Base-by-base conservation (phyloP, 2,329 filamentous ascomycete genomes). In the Metarhizium robertsii region DNA sequence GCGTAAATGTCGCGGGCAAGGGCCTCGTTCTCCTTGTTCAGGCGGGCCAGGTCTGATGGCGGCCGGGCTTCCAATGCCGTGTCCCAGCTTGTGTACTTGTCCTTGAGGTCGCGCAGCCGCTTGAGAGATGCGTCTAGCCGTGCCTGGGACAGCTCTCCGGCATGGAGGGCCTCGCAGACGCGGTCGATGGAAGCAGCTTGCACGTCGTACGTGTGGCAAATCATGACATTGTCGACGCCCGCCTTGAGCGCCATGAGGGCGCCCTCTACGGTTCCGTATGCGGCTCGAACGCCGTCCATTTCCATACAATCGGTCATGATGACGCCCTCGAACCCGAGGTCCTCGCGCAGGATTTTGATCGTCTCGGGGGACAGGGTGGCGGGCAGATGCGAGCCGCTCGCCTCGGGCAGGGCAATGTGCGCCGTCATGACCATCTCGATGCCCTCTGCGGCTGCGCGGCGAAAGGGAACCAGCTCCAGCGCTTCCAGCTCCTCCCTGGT, bases 341-440 rank as follows among this genome's bases (percentile, higher is more conserved):
- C 62, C 14, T 61, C 46, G 45, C 62, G 58, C 14, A 65, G 52
- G 14, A 65, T 64, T 6, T 50, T 36, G 8, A 65, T 57, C 1
- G 58, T 59, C 18, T 65, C 57, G n/a, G 62, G 51, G 5, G 63
- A 64, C 18, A 65, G 45, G 1, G 63, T 65, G 11, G 63, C 57
- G 2, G 63, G 63, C 10, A 60, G 48, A 2, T 59, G 48, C 16
- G 59, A 58, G n/a, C 59, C 59, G 2, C 55, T 55, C 8, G 64
- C 36, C 56, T 60, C 56, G 16, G 63, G 63, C 11, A 65, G 50
- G 2, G 63, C 61, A 25, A 64, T 65, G 55, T 65, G 63, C 40
- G 63, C 63, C 13, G 62, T 65, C 63, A 65, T 65, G 54, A 65
- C 54, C 62, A 64, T 64, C 55, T 65, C 63, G 43, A 65, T 61